Conservation (phyloP, 2,329 filamentous ascomycete genomes). For the Nannizziopsis barbatae region DNA sequence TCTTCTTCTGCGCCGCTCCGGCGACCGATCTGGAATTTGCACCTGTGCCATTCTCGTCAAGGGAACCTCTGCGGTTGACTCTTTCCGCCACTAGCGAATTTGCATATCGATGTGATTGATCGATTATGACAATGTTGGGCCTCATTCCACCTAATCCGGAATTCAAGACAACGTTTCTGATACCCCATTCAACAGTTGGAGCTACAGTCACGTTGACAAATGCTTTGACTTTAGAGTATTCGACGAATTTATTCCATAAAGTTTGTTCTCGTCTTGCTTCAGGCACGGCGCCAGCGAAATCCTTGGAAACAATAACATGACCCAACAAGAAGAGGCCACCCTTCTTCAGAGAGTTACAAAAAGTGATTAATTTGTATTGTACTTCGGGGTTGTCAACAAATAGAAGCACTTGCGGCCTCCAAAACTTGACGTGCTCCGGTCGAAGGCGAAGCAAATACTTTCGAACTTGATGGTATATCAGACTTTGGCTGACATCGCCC, state of each 20-base stretch:
- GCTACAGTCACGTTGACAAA: conserved; percentile 81
- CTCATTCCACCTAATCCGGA: conserved; percentile 79
- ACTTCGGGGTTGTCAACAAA: conserved; percentile 72
- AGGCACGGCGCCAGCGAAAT: conserved; percentile 66
- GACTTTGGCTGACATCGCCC: conserved; percentile 80
- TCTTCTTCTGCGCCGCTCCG: conserved; percentile 4
- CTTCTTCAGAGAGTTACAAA: conserved; percentile 86
- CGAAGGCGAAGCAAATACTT: conserved; percentile 76
- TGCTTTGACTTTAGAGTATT: conserved; percentile 75
- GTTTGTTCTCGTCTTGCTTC: conserved; percentile 72
- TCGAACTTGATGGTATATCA: conserved; percentile 79
- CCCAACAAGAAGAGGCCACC: conserved; percentile 74
- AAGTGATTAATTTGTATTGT: conserved; percentile 74
- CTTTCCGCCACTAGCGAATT: conserved; percentile 32
- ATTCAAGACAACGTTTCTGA: conserved; percentile 68
- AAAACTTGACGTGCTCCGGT: conserved; percentile 87
- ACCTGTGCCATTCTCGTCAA: conserved; percentile 12
- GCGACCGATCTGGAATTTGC: background rate
- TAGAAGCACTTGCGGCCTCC: conserved; percentile 77
- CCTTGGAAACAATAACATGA: conserved; percentile 75
- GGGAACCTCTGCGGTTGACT: conserved; percentile 11
- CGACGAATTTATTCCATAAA: conserved; percentile 77
- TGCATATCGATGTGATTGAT: conserved; percentile 56
- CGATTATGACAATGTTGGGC: conserved; percentile 74
- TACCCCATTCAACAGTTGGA: conserved; percentile 71